phyloP scores from a whole-genome alignment of 306 rosid species.

The Acacia confusa region DNA sequence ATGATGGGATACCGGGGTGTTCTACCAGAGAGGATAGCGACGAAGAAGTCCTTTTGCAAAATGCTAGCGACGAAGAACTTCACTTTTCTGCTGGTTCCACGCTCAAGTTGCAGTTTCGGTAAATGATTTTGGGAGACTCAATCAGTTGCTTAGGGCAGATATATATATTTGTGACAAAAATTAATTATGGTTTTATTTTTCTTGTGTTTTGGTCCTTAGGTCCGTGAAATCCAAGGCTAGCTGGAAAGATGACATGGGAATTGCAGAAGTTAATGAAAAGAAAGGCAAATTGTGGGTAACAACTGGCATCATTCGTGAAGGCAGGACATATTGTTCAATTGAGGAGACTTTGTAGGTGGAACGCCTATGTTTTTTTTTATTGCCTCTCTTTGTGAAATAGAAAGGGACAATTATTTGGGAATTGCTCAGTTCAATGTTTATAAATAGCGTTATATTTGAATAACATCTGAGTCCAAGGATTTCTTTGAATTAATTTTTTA shows the following conservation, averaged over 20 bases:
- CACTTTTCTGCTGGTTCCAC: conserved; percentile 38
- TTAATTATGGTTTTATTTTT: not conserved
- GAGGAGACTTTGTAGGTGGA: conserved; percentile 84
- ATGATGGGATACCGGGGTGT: conserved; percentile 24
- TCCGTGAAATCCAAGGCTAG: conserved; percentile 46
- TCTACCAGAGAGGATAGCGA: conserved; percentile 45
- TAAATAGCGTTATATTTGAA: not conserved
- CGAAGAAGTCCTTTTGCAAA: conserved; percentile 37
- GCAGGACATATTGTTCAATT: conserved; percentile 64
- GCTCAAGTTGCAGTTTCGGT: conserved; percentile 79
- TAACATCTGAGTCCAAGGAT: not conserved
- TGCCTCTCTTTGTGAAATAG: not conserved
- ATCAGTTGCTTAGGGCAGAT: not conserved
- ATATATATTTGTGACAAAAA: not conserved
- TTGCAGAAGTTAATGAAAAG: conserved; percentile 65
- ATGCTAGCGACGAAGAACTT: conserved; percentile 48
- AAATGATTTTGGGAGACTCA: not conserved
- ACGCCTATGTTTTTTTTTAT: conserved; percentile 13
- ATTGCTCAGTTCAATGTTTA: not conserved
- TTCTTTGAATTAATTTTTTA: not conserved
- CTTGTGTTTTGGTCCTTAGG: conserved; percentile 36
- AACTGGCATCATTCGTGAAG: conserved; percentile 64
- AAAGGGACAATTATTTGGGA: not conserved
- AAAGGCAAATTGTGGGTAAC: conserved; percentile 75
- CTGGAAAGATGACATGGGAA: conserved; percentile 66